Evolutionary conservation across 768 basidiomycete species (phyloP).

Genomic region (Lentinus tigrinus): DNA sequence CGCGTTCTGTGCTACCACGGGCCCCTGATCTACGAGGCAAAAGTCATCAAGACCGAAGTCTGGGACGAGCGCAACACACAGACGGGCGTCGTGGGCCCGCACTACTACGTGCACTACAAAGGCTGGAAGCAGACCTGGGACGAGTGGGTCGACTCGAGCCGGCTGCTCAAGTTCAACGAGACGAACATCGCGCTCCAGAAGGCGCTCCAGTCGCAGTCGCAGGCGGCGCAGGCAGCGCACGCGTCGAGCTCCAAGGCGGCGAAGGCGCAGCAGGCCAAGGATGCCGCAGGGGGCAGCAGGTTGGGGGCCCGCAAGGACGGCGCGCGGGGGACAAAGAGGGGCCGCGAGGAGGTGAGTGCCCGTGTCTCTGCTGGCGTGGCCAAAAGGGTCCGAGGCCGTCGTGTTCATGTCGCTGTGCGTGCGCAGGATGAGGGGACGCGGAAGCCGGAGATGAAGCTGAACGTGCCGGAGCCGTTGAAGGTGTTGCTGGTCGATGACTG

Average conservation of each 20-base stretch:
- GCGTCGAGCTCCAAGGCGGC: conserved; percentile 32
- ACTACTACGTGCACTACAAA: conserved; percentile 97
- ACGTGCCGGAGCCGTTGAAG: conserved; percentile 88
- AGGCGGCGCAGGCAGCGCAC: conserved; percentile 40
- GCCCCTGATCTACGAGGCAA: conserved; percentile 93
- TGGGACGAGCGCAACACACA: conserved; percentile 66
- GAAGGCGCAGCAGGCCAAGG: conserved; percentile 40
- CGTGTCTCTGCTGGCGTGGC: not conserved
- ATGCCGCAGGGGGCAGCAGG: conserved; percentile 37
- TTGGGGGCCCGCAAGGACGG: too few species aligned
- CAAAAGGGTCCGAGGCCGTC: not conserved
- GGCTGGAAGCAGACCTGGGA: conserved; percentile 99
- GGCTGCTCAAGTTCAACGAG: conserved; percentile 85
- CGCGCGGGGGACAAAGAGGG: conserved; percentile 64
- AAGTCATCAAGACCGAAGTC: conserved; percentile 70
- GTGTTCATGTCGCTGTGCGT: not conserved
- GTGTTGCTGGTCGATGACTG: conserved; percentile 92
- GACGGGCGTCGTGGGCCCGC: conserved; percentile 64
- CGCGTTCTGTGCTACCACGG: conserved; percentile 94
- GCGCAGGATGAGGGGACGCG: conserved; percentile 72
- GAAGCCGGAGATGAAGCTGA: conserved; percentile 88
- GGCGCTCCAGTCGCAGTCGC: conserved; percentile 45
- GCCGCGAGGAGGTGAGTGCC: conserved; percentile 65
- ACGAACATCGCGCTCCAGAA: conserved; percentile 79
- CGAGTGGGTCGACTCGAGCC: conserved; percentile 86